Base-by-base conservation (phyloP, 108 stramenopile genomes). In the Skeletonema grethae region DNA sequence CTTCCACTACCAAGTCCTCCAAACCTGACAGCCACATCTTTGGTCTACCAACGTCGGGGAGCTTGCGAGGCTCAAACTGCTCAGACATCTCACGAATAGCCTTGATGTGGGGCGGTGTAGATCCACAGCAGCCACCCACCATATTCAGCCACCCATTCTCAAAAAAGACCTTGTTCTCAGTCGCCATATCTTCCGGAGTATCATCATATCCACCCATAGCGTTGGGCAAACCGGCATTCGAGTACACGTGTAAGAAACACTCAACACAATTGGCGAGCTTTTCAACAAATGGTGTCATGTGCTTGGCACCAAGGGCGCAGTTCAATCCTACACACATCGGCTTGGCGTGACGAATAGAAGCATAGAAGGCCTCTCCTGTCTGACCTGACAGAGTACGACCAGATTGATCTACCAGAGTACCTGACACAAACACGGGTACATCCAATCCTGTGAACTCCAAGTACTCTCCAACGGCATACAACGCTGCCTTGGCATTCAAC, bases 191-290 rank as follows among this genome's bases (percentile, higher is more conserved):
- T 32, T 70, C 92, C 0, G 98, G 98, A 9, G 95, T 97, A 31
- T 98, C 98, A 81, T 99, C 98, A 75, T 99, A 99, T 12, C 97
- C 98, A 15, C 97, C 98, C 98, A 99, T 99, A 38, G 97, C 97
- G 82, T 99, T 99, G 8, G 98, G 98, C 60, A 99, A 90, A 62
- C 98, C 98, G 35, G 98, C 98, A 79, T 99, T 99, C 38, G 96
- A 93, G 86, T 99, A 99, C 28, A 97, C 96, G 72, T 97, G 97
- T 56, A 99, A 85, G 69, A 96, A 99, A 84, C 97, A 97, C 82
- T 99, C 98, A 11, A 90, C 97, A 71, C 75, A 79, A 58, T 93
- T 87, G 61, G 92, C 70, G 61, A 99, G 86, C 53, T 94, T 90
- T 83, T 97, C 88, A 53, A 99, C 86, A 74, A 99, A 99, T 7